These are phyloP conservation scores for Fusarium continuum DNA, from an alignment of 2,329 filamentous ascomycete genomes.

Conservation along the genomic window DNA sequence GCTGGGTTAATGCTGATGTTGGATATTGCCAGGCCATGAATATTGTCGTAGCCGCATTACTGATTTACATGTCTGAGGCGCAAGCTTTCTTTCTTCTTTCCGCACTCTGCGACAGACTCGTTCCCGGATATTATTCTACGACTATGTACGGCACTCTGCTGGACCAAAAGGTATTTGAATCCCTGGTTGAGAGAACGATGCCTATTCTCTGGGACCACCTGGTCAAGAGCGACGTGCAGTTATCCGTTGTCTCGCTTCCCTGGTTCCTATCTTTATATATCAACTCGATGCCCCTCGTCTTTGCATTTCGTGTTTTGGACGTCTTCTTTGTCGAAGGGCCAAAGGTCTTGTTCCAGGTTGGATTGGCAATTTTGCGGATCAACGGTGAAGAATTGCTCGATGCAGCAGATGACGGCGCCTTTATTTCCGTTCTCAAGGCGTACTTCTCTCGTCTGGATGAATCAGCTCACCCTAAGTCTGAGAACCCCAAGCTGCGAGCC, in stretches of 20 bases:
- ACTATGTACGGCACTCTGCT: constrained; percentile 99
- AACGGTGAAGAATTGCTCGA: constrained; percentile 97
- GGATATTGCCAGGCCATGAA: constrained; percentile 99
- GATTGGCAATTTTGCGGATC: constrained; percentile 93
- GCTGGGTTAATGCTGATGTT: constrained; percentile 94
- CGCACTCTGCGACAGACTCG: constrained; percentile 87
- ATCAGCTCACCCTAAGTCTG: constrained; percentile 93
- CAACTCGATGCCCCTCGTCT: constrained; percentile 98
- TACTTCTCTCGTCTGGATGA: constrained; percentile 95
- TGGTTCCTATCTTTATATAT: constrained; percentile 99
- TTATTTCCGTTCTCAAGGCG: constrained; percentile 93
- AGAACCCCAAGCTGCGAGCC: constrained; percentile 91
- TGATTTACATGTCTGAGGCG: constrained; percentile 97
- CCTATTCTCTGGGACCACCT: constrained; percentile 97
- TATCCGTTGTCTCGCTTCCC: constrained; percentile 94
- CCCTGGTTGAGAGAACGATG: constrained; percentile 98
- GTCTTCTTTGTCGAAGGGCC: constrained; percentile 98
- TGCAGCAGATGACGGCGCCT: constrained; percentile 91
- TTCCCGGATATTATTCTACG: constrained; percentile 97
- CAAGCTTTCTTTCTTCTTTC: constrained; percentile 97
- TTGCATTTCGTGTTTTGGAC: constrained; percentile 94
- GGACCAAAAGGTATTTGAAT: constrained; percentile 97
- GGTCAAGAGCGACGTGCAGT: constrained; percentile 94
- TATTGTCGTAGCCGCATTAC: constrained; percentile 94
- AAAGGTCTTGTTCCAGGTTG: constrained; percentile 96